phyloP scores from a whole-genome alignment of 164 flowering plant species.

The Liquidambar formosana region DNA sequence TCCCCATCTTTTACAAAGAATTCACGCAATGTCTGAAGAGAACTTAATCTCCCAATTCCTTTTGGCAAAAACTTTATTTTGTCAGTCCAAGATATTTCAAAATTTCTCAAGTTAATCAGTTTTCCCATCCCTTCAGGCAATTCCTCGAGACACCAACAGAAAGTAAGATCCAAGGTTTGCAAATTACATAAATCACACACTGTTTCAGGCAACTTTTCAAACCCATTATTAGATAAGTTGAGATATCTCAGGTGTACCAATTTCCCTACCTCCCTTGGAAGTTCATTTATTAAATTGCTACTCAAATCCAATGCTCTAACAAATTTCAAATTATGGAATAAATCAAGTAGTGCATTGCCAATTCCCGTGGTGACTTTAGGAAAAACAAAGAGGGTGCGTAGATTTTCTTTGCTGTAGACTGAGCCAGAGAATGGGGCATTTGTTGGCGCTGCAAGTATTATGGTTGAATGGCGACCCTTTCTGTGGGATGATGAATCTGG shows the following conservation, averaged over 20 bases:
- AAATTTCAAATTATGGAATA: constrained; percentile 1
- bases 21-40: neutral
- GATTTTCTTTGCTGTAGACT: neutral
- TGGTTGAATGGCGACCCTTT: neutral
- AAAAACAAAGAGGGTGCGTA: constrained; percentile 6
- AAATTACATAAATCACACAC: constrained; percentile 10
- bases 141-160: neutral
- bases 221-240: neutral
- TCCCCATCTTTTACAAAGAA: no score
- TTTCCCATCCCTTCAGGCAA: constrained; percentile 19
- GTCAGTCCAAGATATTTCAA: neutral
- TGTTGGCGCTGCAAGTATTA: neutral
- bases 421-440: neutral
- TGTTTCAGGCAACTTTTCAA: constrained; percentile 4
- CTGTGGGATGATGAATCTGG: no score
- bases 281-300: neutral
- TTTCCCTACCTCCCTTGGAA: constrained; percentile 8
- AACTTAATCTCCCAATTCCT: constrained; percentile 13
- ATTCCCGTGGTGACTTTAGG: no score
- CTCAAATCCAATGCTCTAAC: constrained; percentile 15
- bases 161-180: neutral
- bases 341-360: neutral
- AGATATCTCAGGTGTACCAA: constrained; percentile 21
- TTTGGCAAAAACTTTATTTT: constrained; percentile 1
- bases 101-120: constrained; percentile 15